phyloP scores from a whole-genome alignment of 495 filamentous ascomycete species.

The Pseudoneurospora amorphoporcata region DNA sequence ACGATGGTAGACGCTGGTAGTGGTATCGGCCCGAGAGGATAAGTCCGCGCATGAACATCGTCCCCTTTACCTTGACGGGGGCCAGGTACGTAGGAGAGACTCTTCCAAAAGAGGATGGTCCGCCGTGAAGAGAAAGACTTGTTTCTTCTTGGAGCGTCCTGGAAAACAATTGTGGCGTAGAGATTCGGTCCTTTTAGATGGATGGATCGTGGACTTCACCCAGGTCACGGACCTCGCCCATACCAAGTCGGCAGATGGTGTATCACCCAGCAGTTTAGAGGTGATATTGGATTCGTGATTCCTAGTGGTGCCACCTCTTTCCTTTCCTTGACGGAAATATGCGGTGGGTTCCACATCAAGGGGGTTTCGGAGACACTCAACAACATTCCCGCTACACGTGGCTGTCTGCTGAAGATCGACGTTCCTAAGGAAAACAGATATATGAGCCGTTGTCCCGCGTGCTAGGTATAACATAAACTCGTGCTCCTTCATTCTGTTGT shows the following conservation, averaged over 20 bases:
- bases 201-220: background rate
- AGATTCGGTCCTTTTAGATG: background rate
- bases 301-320: background rate
- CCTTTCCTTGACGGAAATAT: background rate
- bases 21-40: background rate
- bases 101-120: background rate
- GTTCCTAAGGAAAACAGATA: background rate
- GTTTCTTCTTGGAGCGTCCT: background rate
- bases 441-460: background rate
- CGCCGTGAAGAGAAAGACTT: background rate
- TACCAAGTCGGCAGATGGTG: background rate
- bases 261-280: background rate
- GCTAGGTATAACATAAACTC: background rate
- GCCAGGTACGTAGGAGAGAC: background rate
- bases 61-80: background rate
- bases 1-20: background rate
- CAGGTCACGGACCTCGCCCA: background rate
- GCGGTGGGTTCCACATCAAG: background rate
- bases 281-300: background rate
- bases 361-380: background rate
- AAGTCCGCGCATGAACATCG: background rate
- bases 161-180: background rate
- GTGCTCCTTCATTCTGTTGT: constrained; percentile 5
- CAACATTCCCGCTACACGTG: background rate
- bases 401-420: background rate